Evolutionary conservation across 108 stramenopile species (phyloP).

Genomic region (Cyclostephanos tholiformis): DNA sequence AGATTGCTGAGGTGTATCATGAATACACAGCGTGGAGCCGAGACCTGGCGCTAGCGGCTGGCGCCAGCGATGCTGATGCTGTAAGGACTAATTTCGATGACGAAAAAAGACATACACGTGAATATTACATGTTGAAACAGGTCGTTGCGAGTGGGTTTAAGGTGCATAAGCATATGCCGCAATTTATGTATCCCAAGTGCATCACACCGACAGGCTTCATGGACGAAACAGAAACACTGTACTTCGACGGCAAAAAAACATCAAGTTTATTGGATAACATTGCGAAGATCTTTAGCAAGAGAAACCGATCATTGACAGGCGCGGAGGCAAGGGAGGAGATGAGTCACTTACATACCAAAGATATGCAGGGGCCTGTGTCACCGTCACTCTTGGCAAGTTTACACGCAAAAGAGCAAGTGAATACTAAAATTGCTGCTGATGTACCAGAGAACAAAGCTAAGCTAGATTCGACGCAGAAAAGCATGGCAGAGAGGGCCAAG

Average conservation of each 20-base stretch:
- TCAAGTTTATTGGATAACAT: background rate
- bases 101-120: conserved; percentile 70
- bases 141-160: conserved; percentile 39
- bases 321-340: conserved; percentile 45
- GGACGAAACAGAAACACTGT: conserved; percentile 37
- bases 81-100: conserved; percentile 73
- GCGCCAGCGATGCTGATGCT: conserved; percentile 80
- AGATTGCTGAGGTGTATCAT: conserved; percentile 70
- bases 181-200: conserved; percentile 52
- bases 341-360: conserved; percentile 29
- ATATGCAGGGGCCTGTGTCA: conserved; percentile 38
- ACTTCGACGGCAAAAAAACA: background rate
- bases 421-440: background rate
- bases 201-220: conserved; percentile 47
- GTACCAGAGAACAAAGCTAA: background rate
- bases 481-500: conserved; percentile 39
- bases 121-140: conserved; percentile 82
- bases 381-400: conserved; percentile 35
- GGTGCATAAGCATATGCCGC: conserved; percentile 56
- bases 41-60: conserved; percentile 82
- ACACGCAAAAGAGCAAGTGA: conserved; percentile 7
- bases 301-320: conserved; percentile 8
- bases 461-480: background rate
- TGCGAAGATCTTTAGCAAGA: conserved; percentile 5
- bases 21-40: conserved; percentile 79